Evolutionary conservation across 73 alveolate genomes (phyloP).

Genomic region (Paramecium sonneborni): DNA sequence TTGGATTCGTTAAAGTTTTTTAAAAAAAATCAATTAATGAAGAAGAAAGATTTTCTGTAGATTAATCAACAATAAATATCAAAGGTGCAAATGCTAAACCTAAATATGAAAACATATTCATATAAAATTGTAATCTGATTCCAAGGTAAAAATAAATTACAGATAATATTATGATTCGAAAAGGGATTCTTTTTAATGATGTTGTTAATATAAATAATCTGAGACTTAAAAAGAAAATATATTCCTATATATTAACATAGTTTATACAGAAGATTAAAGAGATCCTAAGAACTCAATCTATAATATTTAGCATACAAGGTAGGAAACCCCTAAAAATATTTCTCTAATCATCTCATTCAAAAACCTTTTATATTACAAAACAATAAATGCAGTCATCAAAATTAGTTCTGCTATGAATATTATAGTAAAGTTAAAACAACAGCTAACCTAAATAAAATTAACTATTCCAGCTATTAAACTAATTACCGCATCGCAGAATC

Average conservation of each 20-base stretch:
- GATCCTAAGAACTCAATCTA: neutral
- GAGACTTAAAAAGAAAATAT: neutral
- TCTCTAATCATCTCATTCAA: neutral
- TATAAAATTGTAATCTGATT: neutral
- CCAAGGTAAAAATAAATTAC: neutral
- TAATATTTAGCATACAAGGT: constrained; percentile 2
- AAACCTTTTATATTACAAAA: neutral
- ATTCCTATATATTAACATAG: neutral
- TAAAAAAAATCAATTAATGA: neutral
- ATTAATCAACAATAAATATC: neutral
- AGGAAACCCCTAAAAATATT: neutral
- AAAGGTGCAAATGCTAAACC: neutral
- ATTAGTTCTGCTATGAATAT: neutral
- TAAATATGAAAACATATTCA: neutral
- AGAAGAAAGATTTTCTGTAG: neutral
- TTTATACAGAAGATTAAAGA: neutral
- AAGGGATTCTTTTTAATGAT: neutral
- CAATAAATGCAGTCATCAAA: neutral
- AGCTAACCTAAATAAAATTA: neutral
- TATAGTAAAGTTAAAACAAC: neutral
- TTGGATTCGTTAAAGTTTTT: neutral
- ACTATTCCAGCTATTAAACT: neutral
- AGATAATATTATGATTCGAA: neutral
- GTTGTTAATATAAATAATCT: neutral
- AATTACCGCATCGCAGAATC: neutral